Percentiles rank a stretch among this genome's conserved stretches.
phyloP scores from a whole-genome alignment of 2,329 filamentous ascomycete genomes.

The Paramyrothecium sp. region DNA sequence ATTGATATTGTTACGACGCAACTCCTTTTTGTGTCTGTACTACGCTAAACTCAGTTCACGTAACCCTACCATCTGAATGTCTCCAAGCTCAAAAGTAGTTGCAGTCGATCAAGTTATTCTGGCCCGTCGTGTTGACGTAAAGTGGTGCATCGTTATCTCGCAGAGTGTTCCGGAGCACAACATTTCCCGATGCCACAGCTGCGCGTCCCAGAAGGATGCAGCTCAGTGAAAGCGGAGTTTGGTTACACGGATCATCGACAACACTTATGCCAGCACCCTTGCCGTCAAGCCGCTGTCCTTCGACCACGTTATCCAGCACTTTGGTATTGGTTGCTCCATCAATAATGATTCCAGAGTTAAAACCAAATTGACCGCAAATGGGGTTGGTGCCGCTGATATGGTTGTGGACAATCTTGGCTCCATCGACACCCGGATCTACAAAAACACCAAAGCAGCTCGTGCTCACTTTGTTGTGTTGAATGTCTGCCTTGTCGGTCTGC shows the following conservation, averaged over 20 bases:
- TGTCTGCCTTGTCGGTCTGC: conserved; percentile 26
- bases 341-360: conserved; percentile 18
- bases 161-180: conserved; percentile 24
- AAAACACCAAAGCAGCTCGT: conserved; percentile 27
- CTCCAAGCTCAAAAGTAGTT: conserved; percentile 11
- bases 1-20: too few relatives aligned
- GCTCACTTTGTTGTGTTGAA: conserved; percentile 29
- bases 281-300: conserved; percentile 9
- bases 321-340: conserved; percentile 23
- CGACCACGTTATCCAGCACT: conserved; percentile 24
- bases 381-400: conserved; percentile 17
- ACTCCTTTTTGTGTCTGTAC: too few relatives aligned
- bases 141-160: conserved; percentile 25
- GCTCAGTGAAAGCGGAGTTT: conserved; percentile 1
- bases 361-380: conserved; percentile 5
- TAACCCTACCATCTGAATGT: too few relatives aligned
- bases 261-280: conserved; percentile 18
- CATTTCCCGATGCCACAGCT: conserved; percentile 20
- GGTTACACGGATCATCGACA: conserved; percentile 19
- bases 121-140: conserved; percentile 11
- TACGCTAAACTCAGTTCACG: too few relatives aligned
- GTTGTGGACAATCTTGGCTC: conserved; percentile 27
- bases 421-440: conserved; percentile 28
- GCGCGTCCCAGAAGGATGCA: conserved; percentile 12
- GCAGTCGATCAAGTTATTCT: conserved; percentile 21